Conservation (phyloP, 2,329 filamentous ascomycete genomes). For the Penicillium hordei region DNA sequence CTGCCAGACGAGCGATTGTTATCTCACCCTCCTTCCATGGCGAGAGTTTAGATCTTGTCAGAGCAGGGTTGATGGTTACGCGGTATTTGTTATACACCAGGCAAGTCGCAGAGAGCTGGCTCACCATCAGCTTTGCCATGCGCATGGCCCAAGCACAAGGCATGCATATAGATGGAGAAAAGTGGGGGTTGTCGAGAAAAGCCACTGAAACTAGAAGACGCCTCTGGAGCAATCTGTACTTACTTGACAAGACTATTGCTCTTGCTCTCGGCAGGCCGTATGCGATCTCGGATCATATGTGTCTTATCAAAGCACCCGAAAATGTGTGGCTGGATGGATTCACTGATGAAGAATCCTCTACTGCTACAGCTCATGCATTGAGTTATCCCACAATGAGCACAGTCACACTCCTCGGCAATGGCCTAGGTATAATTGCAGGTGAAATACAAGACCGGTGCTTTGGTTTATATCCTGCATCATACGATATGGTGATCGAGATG, state of each 20-base stretch:
- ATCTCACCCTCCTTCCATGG: constrained; percentile 46
- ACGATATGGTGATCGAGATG: constrained; percentile 40
- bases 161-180: constrained; percentile 46
- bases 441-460: constrained; percentile 45
- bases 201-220: constrained; percentile 41
- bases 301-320: constrained; percentile 38
- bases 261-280: constrained; percentile 44
- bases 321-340: constrained; percentile 44
- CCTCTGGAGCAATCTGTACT: constrained; percentile 44
- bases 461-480: constrained; percentile 38
- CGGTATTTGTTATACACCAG: constrained; percentile 43
- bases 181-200: constrained; percentile 40
- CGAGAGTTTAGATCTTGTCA: constrained; percentile 43
- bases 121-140: constrained; percentile 46
- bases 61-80: constrained; percentile 42
- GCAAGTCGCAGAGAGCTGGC: constrained; percentile 43
- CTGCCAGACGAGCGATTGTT: constrained; percentile 41
- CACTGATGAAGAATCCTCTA: constrained; percentile 31
- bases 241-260: constrained; percentile 43
- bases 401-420: constrained; percentile 33
- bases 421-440: constrained; percentile 40
- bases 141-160: constrained; percentile 48
- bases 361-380: constrained; percentile 24
- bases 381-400: constrained; percentile 38
- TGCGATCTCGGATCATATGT: constrained; percentile 42